A percentile compares a stretch with the other conserved stretches of the same genome.
Evolutionary conservation across 2,329 filamentous ascomycete species (phyloP).

Genomic region (Phaeosphaeriaceae sp.): DNA sequence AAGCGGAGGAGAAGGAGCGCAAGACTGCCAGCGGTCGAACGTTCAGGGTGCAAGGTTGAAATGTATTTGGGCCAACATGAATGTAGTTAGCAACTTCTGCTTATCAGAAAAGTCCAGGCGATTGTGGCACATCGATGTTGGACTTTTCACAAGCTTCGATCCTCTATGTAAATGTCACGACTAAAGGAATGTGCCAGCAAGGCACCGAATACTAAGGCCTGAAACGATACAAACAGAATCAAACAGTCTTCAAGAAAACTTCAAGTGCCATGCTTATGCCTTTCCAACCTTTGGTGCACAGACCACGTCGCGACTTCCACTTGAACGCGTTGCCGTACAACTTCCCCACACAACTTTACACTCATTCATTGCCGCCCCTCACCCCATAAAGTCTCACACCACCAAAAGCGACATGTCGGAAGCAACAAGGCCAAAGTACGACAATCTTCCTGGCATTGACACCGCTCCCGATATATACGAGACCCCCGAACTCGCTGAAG

Average conservation of each 20-base stretch:
- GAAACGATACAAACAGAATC: background rate
- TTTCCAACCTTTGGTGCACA: background rate
- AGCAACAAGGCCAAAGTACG: slow-evolving; percentile 43
- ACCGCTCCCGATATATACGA: slow-evolving; percentile 95
- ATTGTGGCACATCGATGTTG: background rate
- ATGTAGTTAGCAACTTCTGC: background rate
- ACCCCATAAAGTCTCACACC: no score
- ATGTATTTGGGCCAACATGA: background rate
- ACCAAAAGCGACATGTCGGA: no score
- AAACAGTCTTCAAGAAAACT: background rate
- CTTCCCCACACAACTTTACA: slow-evolving; percentile 10
- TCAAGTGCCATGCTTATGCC: background rate
- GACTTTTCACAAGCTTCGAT: background rate
- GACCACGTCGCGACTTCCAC: slow-evolving; percentile 8
- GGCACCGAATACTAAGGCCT: background rate
- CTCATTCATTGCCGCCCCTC: no score
- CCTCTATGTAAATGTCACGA: background rate
- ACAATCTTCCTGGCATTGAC: slow-evolving; percentile 67
- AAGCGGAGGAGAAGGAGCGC: slow-evolving; percentile 95
- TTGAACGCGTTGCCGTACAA: slow-evolving; percentile 1
- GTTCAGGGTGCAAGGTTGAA: slow-evolving; percentile 70
- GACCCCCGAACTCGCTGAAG: slow-evolving; percentile 90
- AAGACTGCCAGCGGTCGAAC: slow-evolving; percentile 97
- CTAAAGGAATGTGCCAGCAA: background rate
- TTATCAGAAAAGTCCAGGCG: background rate